These are phyloP conservation scores for Verticillium alfalfae DNA, from an alignment of 2,329 filamentous ascomycete genomes.

Conservation along the genomic window DNA sequence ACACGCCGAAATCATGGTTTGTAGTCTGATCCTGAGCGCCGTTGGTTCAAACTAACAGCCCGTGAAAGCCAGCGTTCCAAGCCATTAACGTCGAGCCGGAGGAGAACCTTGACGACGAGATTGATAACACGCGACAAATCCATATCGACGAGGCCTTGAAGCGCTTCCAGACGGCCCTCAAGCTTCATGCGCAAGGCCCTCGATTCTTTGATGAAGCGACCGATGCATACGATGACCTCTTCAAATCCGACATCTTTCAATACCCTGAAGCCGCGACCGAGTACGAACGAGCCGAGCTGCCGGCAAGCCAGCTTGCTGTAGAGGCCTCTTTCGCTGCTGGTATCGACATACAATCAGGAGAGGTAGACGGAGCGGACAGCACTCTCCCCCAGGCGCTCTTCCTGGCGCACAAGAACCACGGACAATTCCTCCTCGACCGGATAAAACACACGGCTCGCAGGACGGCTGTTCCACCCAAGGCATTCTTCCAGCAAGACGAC, in stretches of 20 bases:
- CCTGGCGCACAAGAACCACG: constrained; percentile 91
- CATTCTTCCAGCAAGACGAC: constrained; percentile 29
- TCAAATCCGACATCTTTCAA: constrained; percentile 88
- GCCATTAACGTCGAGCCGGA: constrained; percentile 94
- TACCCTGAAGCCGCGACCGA: constrained; percentile 85
- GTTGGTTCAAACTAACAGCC: background rate
- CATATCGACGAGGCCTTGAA: constrained; percentile 97
- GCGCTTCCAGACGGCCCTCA: constrained; percentile 85
- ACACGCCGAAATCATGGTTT: background rate
- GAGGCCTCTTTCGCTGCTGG: constrained; percentile 43
- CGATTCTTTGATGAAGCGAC: constrained; percentile 69
- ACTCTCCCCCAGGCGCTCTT: constrained; percentile 86
- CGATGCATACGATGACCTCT: constrained; percentile 77
- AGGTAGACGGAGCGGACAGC: constrained; percentile 69
- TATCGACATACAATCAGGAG: constrained; percentile 52
- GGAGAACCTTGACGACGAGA: constrained; percentile 81
- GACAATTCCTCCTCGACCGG: constrained; percentile 81
- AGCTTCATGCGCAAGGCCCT: constrained; percentile 83
- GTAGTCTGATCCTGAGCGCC: background rate
- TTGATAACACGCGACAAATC: constrained; percentile 92
- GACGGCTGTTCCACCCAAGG: constrained; percentile 14
- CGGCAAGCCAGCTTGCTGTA: constrained; percentile 39
- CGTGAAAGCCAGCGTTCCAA: constrained; percentile 61
- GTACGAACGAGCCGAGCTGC: constrained; percentile 64
- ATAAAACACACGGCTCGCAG: constrained; percentile 47